Evolutionary conservation across 2,329 filamentous ascomycete genomes (phyloP).

Genomic region (Hymenoscyphus repandus): DNA sequence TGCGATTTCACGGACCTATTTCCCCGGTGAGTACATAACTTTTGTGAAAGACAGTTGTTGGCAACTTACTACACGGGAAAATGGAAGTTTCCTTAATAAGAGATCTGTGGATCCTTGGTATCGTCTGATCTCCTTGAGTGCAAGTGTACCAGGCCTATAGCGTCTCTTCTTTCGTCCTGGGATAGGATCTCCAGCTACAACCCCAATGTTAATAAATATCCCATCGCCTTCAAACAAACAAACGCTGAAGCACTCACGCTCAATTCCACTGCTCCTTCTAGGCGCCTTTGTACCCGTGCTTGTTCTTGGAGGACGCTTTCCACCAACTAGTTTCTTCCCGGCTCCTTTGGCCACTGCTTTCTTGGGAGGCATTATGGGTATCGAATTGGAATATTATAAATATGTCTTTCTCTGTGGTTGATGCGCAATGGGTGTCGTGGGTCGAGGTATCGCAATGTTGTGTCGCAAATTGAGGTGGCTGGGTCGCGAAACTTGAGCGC

Average conservation of each 20-base stretch:
- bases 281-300: background rate
- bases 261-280: background rate
- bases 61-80: slow-evolving; percentile 62
- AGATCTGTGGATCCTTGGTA: slow-evolving; percentile 90
- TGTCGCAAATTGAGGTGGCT: slow-evolving; percentile 2
- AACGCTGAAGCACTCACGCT: background rate
- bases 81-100: slow-evolving; percentile 73
- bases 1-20: slow-evolving; percentile 66
- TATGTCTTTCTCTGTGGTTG: background rate
- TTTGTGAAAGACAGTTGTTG: background rate
- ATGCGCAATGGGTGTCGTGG: background rate
- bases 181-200: slow-evolving; percentile 65
- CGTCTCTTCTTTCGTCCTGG: slow-evolving; percentile 57
- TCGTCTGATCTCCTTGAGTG: slow-evolving; percentile 83
- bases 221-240: background rate
- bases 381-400: background rate
- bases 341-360: background rate
- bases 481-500: slow-evolving; percentile 1
- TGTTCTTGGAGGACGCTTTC: background rate
- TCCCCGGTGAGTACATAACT: background rate
- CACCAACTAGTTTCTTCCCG: background rate
- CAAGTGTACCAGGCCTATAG: slow-evolving; percentile 75
- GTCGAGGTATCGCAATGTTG: background rate
- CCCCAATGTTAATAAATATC: background rate
- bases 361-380: slow-evolving; percentile 8